A percentile compares a stretch with the other conserved stretches of the same genome.
These are phyloP conservation scores for Acacia confusa DNA, from an alignment of 306 rosid species.

Conservation along the genomic window DNA sequence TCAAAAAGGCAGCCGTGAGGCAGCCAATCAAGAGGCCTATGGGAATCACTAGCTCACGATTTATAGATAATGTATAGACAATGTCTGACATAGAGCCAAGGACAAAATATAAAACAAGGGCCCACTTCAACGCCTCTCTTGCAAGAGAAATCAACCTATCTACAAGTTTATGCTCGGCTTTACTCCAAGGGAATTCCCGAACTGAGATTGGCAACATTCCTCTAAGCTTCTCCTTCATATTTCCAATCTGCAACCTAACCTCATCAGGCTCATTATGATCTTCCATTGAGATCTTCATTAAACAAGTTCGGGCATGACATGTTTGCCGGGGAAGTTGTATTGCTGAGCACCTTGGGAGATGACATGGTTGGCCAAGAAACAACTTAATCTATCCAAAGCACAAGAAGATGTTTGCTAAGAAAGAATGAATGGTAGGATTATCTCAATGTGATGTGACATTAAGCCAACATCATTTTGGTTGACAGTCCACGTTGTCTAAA, in stretches of 20 bases:
- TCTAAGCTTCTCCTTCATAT: constrained; percentile 35
- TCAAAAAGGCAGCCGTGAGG: constrained; percentile 43
- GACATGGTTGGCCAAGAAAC: constrained; percentile 36
- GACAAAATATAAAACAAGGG: constrained; percentile 40
- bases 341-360: constrained; percentile 28
- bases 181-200: constrained; percentile 50
- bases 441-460: neutral
- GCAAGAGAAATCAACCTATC: constrained; percentile 31
- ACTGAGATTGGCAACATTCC: constrained; percentile 38
- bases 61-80: constrained; percentile 38
- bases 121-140: constrained; percentile 46
- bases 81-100: constrained; percentile 38
- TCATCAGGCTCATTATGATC: constrained; percentile 40
- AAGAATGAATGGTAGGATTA: constrained; percentile 11
- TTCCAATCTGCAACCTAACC: constrained; percentile 34
- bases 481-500: neutral
- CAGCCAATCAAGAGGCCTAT: constrained; percentile 47
- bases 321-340: constrained; percentile 22
- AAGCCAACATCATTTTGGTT: neutral
- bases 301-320: constrained; percentile 4
- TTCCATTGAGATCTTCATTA: constrained; percentile 38
- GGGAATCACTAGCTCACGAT: constrained; percentile 41
- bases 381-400: constrained; percentile 33
- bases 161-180: constrained; percentile 38
- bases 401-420: neutral